Percentiles rank a stretch among this genome's conserved stretches.
Evolutionary conservation across 768 basidiomycete genomes (phyloP).

Genomic region (Astraeus odoratus): DNA sequence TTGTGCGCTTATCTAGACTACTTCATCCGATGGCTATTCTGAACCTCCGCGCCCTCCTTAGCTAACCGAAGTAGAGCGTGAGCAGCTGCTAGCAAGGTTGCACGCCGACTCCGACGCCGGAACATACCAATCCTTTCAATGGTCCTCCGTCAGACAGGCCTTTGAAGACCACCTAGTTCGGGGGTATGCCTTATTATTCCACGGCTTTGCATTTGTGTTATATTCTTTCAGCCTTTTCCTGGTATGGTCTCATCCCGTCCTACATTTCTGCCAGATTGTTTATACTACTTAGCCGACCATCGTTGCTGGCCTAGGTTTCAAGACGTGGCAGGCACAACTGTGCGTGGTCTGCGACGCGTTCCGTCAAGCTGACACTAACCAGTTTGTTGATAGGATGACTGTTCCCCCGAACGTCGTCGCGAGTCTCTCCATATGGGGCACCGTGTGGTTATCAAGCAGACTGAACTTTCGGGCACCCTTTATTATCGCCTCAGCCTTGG

Average conservation of each 20-base stretch:
- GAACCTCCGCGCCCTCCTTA: constrained; percentile 16
- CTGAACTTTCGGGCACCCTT: constrained; percentile 41
- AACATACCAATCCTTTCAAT: constrained; percentile 46
- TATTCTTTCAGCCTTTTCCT: constrained; percentile 54
- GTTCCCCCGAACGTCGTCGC: constrained; percentile 54
- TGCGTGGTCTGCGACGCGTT: constrained; percentile 19
- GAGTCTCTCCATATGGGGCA: constrained; percentile 39
- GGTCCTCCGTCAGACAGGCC: constrained; percentile 51
- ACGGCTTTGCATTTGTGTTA: constrained; percentile 52
- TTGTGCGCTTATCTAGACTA: constrained; percentile 30
- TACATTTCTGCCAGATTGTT: background rate
- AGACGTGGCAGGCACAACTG: constrained; percentile 57
- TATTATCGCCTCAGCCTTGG: constrained; percentile 41
- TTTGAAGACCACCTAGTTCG: constrained; percentile 53
- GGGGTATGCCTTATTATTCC: constrained; percentile 55
- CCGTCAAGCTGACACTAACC: background rate
- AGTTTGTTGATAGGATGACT: constrained; percentile 37
- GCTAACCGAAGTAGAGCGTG: constrained; percentile 48
- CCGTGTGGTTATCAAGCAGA: constrained; percentile 46
- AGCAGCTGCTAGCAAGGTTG: constrained; percentile 42
- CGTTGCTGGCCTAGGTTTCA: constrained; percentile 49
- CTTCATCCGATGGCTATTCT: background rate
- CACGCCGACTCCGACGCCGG: constrained; percentile 49
- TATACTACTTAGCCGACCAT: constrained; percentile 44
- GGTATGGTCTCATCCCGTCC: constrained; percentile 23